phyloP scores from a whole-genome alignment of 75 land plant genomes.

The Sequoia sempervirens region DNA sequence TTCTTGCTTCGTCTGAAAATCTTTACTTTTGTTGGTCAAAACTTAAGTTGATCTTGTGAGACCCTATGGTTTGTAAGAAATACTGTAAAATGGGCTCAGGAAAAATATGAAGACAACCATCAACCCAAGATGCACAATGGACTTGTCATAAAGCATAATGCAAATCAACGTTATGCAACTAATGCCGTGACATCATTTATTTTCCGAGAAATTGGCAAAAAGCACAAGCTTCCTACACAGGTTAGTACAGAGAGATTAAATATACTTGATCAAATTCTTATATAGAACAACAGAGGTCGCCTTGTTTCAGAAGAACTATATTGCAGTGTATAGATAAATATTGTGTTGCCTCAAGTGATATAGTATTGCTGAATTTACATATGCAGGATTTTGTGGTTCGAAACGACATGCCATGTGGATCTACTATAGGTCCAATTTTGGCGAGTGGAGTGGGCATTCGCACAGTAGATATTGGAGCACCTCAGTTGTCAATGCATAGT shows the following conservation, averaged over 20 bases:
- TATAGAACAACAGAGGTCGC: neutral
- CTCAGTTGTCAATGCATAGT: slow-evolving; percentile 98
- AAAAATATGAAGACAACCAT: slow-evolving; percentile 97
- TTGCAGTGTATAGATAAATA: neutral
- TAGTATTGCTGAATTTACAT: neutral
- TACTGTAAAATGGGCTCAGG: slow-evolving; percentile 39
- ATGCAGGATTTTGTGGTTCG: slow-evolving; percentile 97
- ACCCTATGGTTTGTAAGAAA: neutral
- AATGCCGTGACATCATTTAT: slow-evolving; percentile 92
- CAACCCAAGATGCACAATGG: slow-evolving; percentile 96
- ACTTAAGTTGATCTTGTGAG: neutral
- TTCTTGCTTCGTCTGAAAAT: neutral
- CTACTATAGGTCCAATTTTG: slow-evolving; percentile 97
- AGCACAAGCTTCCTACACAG: slow-evolving; percentile 81
- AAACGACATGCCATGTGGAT: slow-evolving; percentile 97
- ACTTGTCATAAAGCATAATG: slow-evolving; percentile 94
- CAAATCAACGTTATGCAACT: slow-evolving; percentile 98
- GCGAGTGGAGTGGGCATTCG: slow-evolving; percentile 98
- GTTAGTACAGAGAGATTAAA: slow-evolving; percentile 13
- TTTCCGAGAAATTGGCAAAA: slow-evolving; percentile 76
- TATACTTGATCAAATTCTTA: neutral
- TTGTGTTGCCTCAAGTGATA: neutral
- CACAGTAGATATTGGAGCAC: slow-evolving; percentile 97
- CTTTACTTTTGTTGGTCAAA: neutral
- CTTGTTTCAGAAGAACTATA: neutral